Base-by-base conservation (phyloP, 257 asterid species). In the Mentha longifolia region DNA sequence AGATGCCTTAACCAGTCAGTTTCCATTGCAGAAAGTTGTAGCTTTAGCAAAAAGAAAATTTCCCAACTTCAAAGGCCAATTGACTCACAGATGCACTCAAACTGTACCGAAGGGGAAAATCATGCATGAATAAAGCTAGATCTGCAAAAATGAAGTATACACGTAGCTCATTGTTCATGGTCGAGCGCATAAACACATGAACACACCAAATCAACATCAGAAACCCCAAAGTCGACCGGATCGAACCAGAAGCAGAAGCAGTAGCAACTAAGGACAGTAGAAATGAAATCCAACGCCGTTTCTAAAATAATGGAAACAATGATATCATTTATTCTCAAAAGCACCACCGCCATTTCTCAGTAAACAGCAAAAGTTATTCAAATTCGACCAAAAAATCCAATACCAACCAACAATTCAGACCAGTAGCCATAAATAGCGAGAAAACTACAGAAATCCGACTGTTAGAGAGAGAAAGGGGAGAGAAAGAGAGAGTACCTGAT, bases 91-190 rank as follows among this genome's bases (percentile, higher is more conserved):
- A 58, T 1, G 55, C 68, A 51, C 74, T 66, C 16, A 55, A 37
- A 17, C 35, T 20, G 30, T 46, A 65, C 55, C 78, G 54, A 19
- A 77, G 14, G 7, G 9, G 5, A 64, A 37, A 50, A 70, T 9
- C 61, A 60, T 25, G 10, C 41, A 73, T 11, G n/a, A n/a, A 71
- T 74, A 15, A 7, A 74, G 67, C 76, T 22, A 76, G 82, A 82
- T 82, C 82, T 71, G 58, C 80, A 62, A 62, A 66, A 70, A 28
- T 35, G 10, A 57, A 50, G 68, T 5, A 22, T 14, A 64, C 51
- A 14, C 65, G 62, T 12, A 72, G 62, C 76, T 42, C 71, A 57
- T 9, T 17, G 16, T 7, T 20, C 61, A 30, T 15, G 60, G 47
- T 39, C 28, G 14, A 68, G 59, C 45, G 47, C 37, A 72, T 17